phyloP scores from a whole-genome alignment of 2,329 filamentous ascomycete species.

The Aspergillus brunneoviolaceus region DNA sequence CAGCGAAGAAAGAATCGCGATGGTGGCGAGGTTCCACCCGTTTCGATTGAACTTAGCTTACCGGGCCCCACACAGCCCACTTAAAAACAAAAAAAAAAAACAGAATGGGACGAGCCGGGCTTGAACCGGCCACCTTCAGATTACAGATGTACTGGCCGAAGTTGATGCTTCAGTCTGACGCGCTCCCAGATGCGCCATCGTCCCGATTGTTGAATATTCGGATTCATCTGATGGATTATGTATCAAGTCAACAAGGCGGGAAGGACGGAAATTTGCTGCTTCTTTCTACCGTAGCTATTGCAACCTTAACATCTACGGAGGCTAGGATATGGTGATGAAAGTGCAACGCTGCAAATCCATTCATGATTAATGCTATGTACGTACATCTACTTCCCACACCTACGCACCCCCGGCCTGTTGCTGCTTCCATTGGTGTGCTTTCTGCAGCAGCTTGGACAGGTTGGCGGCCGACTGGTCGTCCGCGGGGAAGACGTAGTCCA shows the following conservation, averaged over 20 bases:
- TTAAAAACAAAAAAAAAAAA: not conserved
- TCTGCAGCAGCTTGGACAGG: constrained; percentile 77
- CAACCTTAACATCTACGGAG: too few species aligned
- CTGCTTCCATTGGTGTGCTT: constrained; percentile 87
- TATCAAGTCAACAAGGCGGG: too few species aligned
- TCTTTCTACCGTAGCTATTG: too few species aligned
- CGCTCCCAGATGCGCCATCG: constrained; percentile 10
- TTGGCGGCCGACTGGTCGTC: constrained; percentile 86
- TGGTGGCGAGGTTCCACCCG: not conserved
- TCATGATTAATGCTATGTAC: not conserved
- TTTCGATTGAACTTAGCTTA: too few species aligned
- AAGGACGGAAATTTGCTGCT: too few species aligned
- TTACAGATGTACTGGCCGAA: not conserved
- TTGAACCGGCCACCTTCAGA: constrained; percentile 9
- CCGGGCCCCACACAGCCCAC: too few species aligned
- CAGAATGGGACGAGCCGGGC: constrained; percentile 7
- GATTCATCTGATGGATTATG: too few species aligned
- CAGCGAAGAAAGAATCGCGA: too few species aligned
- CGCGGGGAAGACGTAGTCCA: constrained; percentile 95
- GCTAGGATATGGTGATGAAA: too few species aligned
- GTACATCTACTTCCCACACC: not conserved
- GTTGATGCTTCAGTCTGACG: constrained; percentile 5
- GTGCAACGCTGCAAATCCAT: not conserved
- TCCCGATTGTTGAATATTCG: not conserved
- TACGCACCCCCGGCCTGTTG: constrained; percentile 35